phyloP scores from a whole-genome alignment of 2,329 filamentous ascomycete species.

The Knufia petricola region DNA sequence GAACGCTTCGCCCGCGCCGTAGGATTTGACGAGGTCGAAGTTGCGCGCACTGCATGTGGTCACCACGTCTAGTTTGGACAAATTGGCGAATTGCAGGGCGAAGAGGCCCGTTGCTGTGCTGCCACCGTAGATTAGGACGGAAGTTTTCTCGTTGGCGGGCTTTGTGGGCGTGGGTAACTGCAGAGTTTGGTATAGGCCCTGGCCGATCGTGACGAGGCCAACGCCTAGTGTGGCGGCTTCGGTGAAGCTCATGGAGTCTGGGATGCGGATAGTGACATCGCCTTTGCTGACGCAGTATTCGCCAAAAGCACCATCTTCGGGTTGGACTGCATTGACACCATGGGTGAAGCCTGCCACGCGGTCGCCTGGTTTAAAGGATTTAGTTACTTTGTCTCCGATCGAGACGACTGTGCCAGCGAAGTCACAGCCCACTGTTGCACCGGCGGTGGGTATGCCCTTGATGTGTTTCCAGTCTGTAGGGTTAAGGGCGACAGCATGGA shows the following conservation, averaged over 20 bases:
- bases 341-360: conserved; percentile 30
- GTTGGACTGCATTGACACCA: conserved; percentile 26
- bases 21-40: conserved; percentile 33
- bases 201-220: conserved; percentile 21
- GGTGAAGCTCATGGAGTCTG: conserved; percentile 26
- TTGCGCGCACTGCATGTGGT: conserved; percentile 34
- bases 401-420: conserved; percentile 28
- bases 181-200: not conserved
- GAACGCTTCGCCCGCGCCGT: conserved; percentile 37
- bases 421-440: conserved; percentile 23
- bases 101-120: conserved; percentile 35
- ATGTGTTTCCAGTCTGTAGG: conserved; percentile 11
- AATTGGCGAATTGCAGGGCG: conserved; percentile 34
- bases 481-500: conserved; percentile 38
- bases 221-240: conserved; percentile 27
- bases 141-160: not conserved
- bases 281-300: conserved; percentile 27
- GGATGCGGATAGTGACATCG: conserved; percentile 26
- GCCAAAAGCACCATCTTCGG: conserved; percentile 29
- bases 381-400: conserved; percentile 16
- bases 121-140: conserved; percentile 38
- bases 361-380: conserved; percentile 26
- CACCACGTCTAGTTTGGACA: conserved; percentile 31
- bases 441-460: not conserved
- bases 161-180: not conserved